Evolutionary conservation across 1,284 basidiomycete species (phyloP).

Genomic region (Filobasidium uniguttulatum): DNA sequence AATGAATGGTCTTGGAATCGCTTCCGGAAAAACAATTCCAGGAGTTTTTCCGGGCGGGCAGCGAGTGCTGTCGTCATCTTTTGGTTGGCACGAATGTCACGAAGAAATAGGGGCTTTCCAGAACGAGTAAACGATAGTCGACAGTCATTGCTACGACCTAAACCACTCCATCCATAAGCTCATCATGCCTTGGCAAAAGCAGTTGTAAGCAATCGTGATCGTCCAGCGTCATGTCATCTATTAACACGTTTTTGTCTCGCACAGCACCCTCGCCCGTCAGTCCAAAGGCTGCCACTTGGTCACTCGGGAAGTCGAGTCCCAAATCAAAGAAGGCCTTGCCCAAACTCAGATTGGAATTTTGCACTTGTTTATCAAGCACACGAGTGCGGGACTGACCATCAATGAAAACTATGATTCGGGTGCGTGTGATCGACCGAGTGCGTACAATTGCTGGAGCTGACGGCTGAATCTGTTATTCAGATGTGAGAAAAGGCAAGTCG

Average conservation of each 20-base stretch:
- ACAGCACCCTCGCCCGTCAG: slow-evolving; percentile 31
- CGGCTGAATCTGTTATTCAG: slow-evolving; percentile 15
- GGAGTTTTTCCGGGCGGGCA: no score
- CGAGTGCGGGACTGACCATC: slow-evolving; percentile 72
- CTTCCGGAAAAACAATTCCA: no score
- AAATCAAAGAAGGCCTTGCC: slow-evolving; percentile 60
- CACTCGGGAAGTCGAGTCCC: slow-evolving; percentile 57
- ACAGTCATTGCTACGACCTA: no score
- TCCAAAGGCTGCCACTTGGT: slow-evolving; percentile 62
- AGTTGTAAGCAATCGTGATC: slow-evolving; percentile 43
- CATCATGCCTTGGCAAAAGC: slow-evolving; percentile 84
- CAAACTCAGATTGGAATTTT: slow-evolving; percentile 49
- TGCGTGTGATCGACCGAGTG: slow-evolving; percentile 22
- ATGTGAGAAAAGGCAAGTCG: slow-evolving; percentile 41
- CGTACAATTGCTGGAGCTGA: neutral
- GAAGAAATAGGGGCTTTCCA: no score
- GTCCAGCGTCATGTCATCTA: neutral
- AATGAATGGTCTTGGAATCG: no score
- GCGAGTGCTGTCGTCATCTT: no score
- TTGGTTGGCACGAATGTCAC: no score
- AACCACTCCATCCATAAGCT: no score
- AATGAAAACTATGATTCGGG: slow-evolving; percentile 74
- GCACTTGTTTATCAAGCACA: slow-evolving; percentile 60
- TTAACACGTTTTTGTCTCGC: neutral
- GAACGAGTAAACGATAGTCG: no score